Evolutionary conservation across 176 grass and related monocot species (phyloP), one percentile per base, ranked within the genome.

Genomic region (Cymbopogon citratus): DNA sequence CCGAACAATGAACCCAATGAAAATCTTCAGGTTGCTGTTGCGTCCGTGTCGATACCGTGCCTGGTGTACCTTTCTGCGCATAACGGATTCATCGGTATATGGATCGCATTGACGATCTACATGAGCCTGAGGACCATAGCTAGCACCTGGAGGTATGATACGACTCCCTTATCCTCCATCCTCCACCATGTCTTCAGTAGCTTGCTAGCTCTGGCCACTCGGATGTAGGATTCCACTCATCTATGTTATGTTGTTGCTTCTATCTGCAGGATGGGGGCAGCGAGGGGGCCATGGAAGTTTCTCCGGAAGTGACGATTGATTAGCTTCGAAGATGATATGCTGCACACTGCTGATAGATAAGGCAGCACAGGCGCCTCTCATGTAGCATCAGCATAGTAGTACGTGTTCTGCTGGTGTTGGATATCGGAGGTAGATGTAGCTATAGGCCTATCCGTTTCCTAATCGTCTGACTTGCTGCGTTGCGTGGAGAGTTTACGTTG

Each of bases 51-150:
- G 65, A 91, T 99, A 85, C 70, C 72, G 9, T 95, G 89, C 29
- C 73, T 99, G 57, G 62, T 96, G 43, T 82, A 90, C 78, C 91
- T 99, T 3, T 93, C 93, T n/a, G 78, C 85, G 21, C 81, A 82
- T 80, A 85, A 94, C 45, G 91, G 97, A 65, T 99, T 99, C 79
- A 82, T 90, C 46, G 97, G 97, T 66, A 90, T 99, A 86, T 99
- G 97, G 97, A 25, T 99, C 73, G 91, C 97, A 85, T 80, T 99
- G 84, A 99, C 97, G 26, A 90, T 93, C 85, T 99, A 99, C 70
- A 96, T 99, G 97, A 93, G 80, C 78, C 80, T 99, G 76, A 89
- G 97, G 77, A 92, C 88, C 77, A 49, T 95, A 84, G 97, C 93
- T 68, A 92, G 97, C 74, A 88, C 81, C 68, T 99, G 88, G 97